Evolutionary conservation across 2,329 filamentous ascomycete genomes (phyloP), one percentile per base, ranked within the genome.

Genomic region (Alternaria gansuensis): DNA sequence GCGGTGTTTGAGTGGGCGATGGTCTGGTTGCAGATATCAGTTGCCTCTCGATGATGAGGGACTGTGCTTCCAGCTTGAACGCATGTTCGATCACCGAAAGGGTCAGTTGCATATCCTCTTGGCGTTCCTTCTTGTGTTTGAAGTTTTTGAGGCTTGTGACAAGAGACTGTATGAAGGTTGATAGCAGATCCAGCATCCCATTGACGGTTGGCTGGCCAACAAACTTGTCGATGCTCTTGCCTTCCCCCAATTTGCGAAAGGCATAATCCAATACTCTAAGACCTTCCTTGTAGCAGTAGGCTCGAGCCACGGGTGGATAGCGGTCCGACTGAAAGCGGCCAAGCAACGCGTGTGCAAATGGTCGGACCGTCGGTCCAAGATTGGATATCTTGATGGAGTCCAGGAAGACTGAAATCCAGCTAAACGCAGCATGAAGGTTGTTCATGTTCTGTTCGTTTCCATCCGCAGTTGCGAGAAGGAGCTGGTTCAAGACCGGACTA

Each of bases 381-480:
- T 92, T 91, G 55, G 88, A 86, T 5, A 88, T 84, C 59, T 89
- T 88, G 58, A 97, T 84, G 1, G 93, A 97, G 29, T 85, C 82
- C 62, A 97, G 85, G 72, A 96, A 92, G 0, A 89, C 87, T 23
- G 84, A 83, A 31, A 95, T 87, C 92, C 93, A 98, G 23, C 86
- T 87, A 8, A 93, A 87, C 55, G 92, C 86, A 58, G 85, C 81
- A 48, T 83, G 79, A 45, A 91, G 83, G 2, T 88, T 84, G 0
- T 85, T 82, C 54, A 82, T 81, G 4, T 84, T 83, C n/a, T 84
- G 83, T 41, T 84, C 81, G 7, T 81, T 76, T 3, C 69, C 63
- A n/a, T 67, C 67, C 7, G 56, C 70, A 10, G 70, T 69, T 34
- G 81, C 82, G 60, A 83, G 82, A 11, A 93, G 82, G 6, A 91